Conservation (phyloP, 2,329 filamentous ascomycete species). For the Beauveria caledonica region DNA sequence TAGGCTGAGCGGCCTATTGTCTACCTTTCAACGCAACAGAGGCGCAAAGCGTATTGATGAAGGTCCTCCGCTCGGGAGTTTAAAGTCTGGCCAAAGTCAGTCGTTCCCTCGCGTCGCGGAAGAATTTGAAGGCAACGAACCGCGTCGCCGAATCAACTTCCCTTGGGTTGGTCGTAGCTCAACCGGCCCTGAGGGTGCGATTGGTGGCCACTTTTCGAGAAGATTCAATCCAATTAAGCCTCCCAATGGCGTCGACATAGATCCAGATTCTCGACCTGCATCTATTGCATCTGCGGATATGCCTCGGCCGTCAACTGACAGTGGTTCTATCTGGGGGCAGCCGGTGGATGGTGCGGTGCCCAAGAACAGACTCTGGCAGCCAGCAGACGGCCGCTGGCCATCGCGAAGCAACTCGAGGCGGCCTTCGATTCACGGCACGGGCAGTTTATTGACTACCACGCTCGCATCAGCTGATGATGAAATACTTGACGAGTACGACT, state of each 20-base stretch:
- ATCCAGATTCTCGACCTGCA: constrained; percentile 54
- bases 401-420: constrained; percentile 68
- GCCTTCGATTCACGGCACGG: constrained; percentile 72
- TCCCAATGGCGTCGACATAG: constrained; percentile 44
- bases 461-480: constrained; percentile 57
- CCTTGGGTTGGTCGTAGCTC: constrained; percentile 53
- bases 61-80: constrained; percentile 53
- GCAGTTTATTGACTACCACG: constrained; percentile 52
- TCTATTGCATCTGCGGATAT: constrained; percentile 64
- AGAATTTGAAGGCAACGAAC: constrained; percentile 43
- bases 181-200: constrained; percentile 33
- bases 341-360: constrained; percentile 36
- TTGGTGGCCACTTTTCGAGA: constrained; percentile 25
- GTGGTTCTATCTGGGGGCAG: constrained; percentile 64
- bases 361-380: constrained; percentile 60
- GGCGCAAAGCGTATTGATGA: constrained; percentile 47
- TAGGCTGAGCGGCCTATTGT: constrained; percentile 44
- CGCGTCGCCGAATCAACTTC: constrained; percentile 50
- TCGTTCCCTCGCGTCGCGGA: constrained; percentile 61
- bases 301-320: constrained; percentile 71
- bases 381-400: constrained; percentile 41
- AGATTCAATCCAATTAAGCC: constrained; percentile 42
- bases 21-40: constrained; percentile 53
- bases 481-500: constrained; percentile 50
- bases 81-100: constrained; percentile 67